phyloP scores from a whole-genome alignment of 2,329 filamentous ascomycete species.

The Trematosphaeria pertusa region DNA sequence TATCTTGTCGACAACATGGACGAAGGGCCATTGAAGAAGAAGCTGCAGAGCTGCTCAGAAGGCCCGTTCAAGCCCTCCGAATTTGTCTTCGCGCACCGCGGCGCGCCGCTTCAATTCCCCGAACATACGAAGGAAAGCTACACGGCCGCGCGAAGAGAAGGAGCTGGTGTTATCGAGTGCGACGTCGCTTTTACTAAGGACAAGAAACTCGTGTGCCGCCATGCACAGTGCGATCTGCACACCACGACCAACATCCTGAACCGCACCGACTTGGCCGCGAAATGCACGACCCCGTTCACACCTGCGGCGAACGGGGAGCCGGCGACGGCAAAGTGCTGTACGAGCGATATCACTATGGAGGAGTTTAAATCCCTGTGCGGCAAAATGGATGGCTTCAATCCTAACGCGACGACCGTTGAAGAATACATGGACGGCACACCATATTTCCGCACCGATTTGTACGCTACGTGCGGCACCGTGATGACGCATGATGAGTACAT shows the following conservation, averaged over 20 bases:
- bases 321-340: slow-evolving; percentile 73
- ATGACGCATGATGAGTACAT: slow-evolving; percentile 70
- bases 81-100: slow-evolving; percentile 47
- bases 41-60: slow-evolving; percentile 47
- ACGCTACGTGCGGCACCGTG: slow-evolving; percentile 68
- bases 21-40: slow-evolving; percentile 44
- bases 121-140: slow-evolving; percentile 43
- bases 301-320: slow-evolving; percentile 42
- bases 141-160: slow-evolving; percentile 42
- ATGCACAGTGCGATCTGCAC: slow-evolving; percentile 48
- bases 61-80: slow-evolving; percentile 42
- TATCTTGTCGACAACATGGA: slow-evolving; percentile 49
- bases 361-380: slow-evolving; percentile 73
- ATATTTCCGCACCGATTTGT: slow-evolving; percentile 70
- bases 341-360: slow-evolving; percentile 70
- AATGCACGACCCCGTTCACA: slow-evolving; percentile 47
- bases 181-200: slow-evolving; percentile 49
- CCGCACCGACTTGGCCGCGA: slow-evolving; percentile 40
- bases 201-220: slow-evolving; percentile 47
- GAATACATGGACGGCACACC: slow-evolving; percentile 67
- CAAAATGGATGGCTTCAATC: slow-evolving; percentile 70
- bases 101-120: slow-evolving; percentile 45
- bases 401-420: slow-evolving; percentile 63
- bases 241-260: slow-evolving; percentile 48
- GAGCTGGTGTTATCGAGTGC: slow-evolving; percentile 48